Percentiles rank a stretch among this genome's conserved stretches.
These are phyloP conservation scores for Microcyclospora tardicrescens DNA, from an alignment of 2,329 filamentous ascomycete genomes.

Conservation along the genomic window DNA sequence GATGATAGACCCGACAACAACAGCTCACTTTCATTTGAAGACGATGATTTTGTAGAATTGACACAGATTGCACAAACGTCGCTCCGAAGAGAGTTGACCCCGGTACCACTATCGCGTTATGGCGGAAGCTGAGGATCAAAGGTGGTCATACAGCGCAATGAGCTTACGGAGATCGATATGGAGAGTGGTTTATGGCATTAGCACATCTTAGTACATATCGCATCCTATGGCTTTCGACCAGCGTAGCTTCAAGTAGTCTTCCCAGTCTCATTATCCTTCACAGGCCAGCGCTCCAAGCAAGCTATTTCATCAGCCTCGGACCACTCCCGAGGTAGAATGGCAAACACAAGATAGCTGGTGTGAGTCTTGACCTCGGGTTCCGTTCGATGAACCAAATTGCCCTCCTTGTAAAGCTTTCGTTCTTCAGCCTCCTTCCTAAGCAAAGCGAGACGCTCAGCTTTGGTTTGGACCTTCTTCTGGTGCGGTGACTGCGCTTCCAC, in stretches of 20 bases:
- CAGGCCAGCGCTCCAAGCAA: slow-evolving; percentile 8
- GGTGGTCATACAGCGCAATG: too few relatives aligned
- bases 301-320: slow-evolving; percentile 62
- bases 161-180: too few relatives aligned
- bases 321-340: slow-evolving; percentile 78
- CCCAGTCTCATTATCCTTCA: background rate
- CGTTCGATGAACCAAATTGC: slow-evolving; percentile 63
- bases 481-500: background rate
- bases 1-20: too few relatives aligned
- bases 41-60: too few relatives aligned
- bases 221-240: too few relatives aligned
- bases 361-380: slow-evolving; percentile 90
- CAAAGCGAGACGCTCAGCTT: slow-evolving; percentile 17
- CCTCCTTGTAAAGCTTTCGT: slow-evolving; percentile 57
- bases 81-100: too few relatives aligned
- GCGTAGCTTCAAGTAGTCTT: background rate
- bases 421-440: slow-evolving; percentile 24
- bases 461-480: slow-evolving; percentile 14
- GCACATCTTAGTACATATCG: too few relatives aligned
- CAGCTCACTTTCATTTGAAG: too few relatives aligned
- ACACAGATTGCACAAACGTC: too few relatives aligned
- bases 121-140: too few relatives aligned
- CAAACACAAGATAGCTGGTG: slow-evolving; percentile 94
- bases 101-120: too few relatives aligned
- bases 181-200: too few relatives aligned